Evolutionary conservation across 345 rosid genomes (phyloP).

Genomic region (Gynandropsis gynandra): DNA sequence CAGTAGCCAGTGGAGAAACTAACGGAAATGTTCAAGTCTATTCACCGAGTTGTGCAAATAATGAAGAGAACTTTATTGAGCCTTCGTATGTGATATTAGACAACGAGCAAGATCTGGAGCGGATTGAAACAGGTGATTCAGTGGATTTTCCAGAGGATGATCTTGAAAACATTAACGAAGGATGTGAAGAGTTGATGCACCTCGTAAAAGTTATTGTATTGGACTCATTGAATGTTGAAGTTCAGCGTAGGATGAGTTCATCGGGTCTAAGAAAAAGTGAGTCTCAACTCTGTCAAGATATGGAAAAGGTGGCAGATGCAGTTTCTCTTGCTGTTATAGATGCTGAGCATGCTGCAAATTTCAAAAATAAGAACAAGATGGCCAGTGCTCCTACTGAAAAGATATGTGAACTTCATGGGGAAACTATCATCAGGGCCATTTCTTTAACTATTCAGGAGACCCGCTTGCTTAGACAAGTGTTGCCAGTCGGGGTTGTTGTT

Average conservation of each 20-base stretch:
- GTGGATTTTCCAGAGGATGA: slow-evolving; percentile 23
- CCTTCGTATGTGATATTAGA: slow-evolving; percentile 61
- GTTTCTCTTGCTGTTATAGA: slow-evolving; percentile 46
- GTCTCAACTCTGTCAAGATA: slow-evolving; percentile 49
- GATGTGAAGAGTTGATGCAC: slow-evolving; percentile 39
- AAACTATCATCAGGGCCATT: slow-evolving; percentile 49
- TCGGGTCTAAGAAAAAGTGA: slow-evolving; percentile 51
- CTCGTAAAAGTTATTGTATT: slow-evolving; percentile 52
- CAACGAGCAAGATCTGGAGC: slow-evolving; percentile 39
- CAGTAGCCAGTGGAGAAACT: slow-evolving; percentile 23
- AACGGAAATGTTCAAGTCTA: slow-evolving; percentile 20
- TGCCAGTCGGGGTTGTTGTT: slow-evolving; percentile 76
- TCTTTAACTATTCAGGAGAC: slow-evolving; percentile 65
- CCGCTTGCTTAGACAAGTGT: slow-evolving; percentile 49
- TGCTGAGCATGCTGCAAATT: slow-evolving; percentile 34
- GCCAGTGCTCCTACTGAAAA: slow-evolving; percentile 32
- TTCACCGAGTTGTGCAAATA: slow-evolving; percentile 24
- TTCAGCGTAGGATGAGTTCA: slow-evolving; percentile 51
- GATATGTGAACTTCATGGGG: slow-evolving; percentile 53
- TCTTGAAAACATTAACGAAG: slow-evolving; percentile 24
- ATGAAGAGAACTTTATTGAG: slow-evolving; percentile 44
- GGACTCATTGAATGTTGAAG: slow-evolving; percentile 68
- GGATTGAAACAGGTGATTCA: slow-evolving; percentile 29
- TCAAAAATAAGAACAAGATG: slow-evolving; percentile 27
- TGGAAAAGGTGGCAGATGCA: slow-evolving; percentile 60